These are phyloP conservation scores for Coemansia reversa DNA, from an alignment of 192 early-diverging fungal genomes.

Conservation along the genomic window DNA sequence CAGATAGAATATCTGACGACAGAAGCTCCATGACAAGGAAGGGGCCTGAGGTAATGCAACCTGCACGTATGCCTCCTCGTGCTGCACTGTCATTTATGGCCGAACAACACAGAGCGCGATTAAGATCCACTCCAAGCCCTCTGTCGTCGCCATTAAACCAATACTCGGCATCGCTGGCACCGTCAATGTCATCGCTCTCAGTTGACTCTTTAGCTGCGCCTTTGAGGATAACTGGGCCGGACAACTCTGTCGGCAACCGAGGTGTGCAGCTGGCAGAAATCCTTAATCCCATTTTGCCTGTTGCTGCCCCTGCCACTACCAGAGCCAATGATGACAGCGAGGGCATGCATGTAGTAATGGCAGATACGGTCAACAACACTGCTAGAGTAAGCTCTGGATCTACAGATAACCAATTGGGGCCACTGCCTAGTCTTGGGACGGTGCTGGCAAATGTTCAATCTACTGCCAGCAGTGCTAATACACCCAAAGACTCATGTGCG, in stretches of 20 bases:
- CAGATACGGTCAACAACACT: too few species aligned
- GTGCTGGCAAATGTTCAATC: constrained; percentile 38
- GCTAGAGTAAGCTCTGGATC: background rate
- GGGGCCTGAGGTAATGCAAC: constrained; percentile 6
- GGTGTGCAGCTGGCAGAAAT: constrained; percentile 34
- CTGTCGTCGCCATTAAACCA: constrained; percentile 13
- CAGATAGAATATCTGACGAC: constrained; percentile 4
- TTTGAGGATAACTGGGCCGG: constrained; percentile 1
- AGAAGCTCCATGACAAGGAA: background rate
- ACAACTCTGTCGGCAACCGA: constrained; percentile 17
- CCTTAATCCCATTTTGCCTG: constrained; percentile 32
- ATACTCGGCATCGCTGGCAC: constrained; percentile 27
- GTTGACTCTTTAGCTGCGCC: constrained; percentile 13
- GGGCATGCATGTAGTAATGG: too few species aligned
- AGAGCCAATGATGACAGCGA: background rate
- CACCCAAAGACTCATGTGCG: constrained; percentile 2
- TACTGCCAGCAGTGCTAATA: background rate
- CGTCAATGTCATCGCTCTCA: constrained; percentile 37
- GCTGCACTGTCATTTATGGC: constrained; percentile 22
- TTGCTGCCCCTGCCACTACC: background rate
- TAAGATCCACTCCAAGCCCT: constrained; percentile 35
- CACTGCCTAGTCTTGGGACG: constrained; percentile 40
- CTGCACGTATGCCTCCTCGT: constrained; percentile 17
- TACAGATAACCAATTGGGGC: constrained; percentile 18
- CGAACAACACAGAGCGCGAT: constrained; percentile 11